These are phyloP conservation scores for Solanum sitiens DNA, from an alignment of 257 asterid genomes.

Conservation along the genomic window DNA sequence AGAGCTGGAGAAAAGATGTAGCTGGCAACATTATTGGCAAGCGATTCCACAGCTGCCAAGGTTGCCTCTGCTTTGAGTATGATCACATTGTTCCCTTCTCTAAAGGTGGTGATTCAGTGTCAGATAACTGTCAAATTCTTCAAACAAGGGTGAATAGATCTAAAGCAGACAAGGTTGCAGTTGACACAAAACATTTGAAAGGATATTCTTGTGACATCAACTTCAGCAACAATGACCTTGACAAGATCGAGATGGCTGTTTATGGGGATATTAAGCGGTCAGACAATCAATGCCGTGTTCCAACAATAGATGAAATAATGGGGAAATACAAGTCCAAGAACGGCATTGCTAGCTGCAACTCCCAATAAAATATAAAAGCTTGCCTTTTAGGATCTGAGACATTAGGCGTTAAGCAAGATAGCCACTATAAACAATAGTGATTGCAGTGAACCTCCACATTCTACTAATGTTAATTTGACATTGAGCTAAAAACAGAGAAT, in stretches of 20 bases:
- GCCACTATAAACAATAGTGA: background rate
- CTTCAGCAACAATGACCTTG: slow-evolving; percentile 48
- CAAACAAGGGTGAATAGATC: slow-evolving; percentile 81
- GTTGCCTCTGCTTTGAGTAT: slow-evolving; percentile 74
- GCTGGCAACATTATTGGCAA: slow-evolving; percentile 71
- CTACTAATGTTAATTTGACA: background rate
- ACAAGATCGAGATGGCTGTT: slow-evolving; percentile 62
- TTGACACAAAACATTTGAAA: slow-evolving; percentile 33
- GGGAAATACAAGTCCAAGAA: slow-evolving; percentile 34
- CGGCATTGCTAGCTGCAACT: slow-evolving; percentile 30
- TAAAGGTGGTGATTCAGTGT: slow-evolving; percentile 62
- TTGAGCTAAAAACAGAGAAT: background rate
- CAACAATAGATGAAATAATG: slow-evolving; percentile 30
- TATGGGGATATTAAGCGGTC: slow-evolving; percentile 37
- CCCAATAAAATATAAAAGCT: slow-evolving; percentile 9
- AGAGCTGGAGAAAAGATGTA: slow-evolving; percentile 77
- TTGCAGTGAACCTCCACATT: background rate
- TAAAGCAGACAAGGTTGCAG: slow-evolving; percentile 46
- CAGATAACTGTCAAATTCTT: slow-evolving; percentile 71
- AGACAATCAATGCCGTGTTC: slow-evolving; percentile 22
- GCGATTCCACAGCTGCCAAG: slow-evolving; percentile 56
- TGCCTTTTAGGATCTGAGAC: background rate
- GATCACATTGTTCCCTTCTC: slow-evolving; percentile 72
- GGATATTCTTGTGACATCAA: slow-evolving; percentile 63
- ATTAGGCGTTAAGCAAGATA: background rate